phyloP scores from a whole-genome alignment of 177 flowering plant species.

The Tripterygium wilfordii region DNA sequence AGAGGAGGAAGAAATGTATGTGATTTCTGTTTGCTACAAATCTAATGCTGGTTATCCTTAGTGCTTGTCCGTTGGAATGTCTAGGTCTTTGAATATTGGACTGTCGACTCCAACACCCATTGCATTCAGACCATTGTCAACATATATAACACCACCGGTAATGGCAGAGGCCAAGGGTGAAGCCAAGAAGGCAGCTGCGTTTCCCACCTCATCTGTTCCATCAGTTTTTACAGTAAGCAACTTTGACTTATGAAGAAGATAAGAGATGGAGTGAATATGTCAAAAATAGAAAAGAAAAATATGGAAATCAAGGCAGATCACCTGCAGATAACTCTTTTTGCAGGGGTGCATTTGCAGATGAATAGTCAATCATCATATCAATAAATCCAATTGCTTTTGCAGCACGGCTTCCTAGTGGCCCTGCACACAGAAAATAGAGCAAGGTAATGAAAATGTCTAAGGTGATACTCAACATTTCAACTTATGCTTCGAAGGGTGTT shows the following conservation, averaged over 20 bases:
- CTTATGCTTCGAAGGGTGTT: too few relatives aligned
- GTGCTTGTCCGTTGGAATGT: conserved; percentile 46
- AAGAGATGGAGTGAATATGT: not conserved
- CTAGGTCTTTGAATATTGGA: conserved; percentile 60
- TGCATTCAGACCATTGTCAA: conserved; percentile 85
- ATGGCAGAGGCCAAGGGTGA: conserved; percentile 92
- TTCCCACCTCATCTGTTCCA: conserved; percentile 85
- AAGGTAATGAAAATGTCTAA: not conserved
- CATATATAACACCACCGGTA: conserved; percentile 78
- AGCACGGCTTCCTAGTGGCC: conserved; percentile 87
- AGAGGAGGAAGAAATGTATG: too few relatives aligned
- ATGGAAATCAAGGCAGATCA: conserved; percentile 4
- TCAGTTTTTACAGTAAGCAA: conserved; percentile 2
- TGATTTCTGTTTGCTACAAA: too few relatives aligned
- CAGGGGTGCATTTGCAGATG: conserved; percentile 75
- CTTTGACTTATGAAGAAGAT: not conserved
- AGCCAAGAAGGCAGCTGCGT: conserved; percentile 79
- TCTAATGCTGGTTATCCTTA: conserved; percentile 2
- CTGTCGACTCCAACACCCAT: conserved; percentile 96
- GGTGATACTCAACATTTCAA: too few relatives aligned
- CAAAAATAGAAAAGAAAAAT: not conserved
- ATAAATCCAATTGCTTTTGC: conserved; percentile 95
- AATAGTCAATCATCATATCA: conserved; percentile 85
- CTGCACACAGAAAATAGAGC: conserved; percentile 25
- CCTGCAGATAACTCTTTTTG: conserved; percentile 84